Base-by-base conservation (phyloP, 495 filamentous ascomycete genomes). In the Schizothecium vesticola region DNA sequence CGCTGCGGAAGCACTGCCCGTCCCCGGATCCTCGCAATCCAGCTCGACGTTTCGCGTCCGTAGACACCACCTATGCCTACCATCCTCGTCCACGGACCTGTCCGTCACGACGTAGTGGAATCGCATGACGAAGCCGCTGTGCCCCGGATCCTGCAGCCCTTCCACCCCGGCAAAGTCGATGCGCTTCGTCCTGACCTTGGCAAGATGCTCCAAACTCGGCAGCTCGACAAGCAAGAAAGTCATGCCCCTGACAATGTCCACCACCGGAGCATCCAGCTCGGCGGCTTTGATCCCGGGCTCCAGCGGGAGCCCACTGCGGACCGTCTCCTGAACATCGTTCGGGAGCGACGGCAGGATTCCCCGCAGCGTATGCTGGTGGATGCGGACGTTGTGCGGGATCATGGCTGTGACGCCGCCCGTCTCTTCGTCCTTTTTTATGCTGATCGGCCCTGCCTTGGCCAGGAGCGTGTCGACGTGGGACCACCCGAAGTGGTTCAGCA, bases 171-270 rank as follows among this genome's bases (percentile, higher is more conserved):
- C 74, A 67, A 77, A 85, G 69, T 67, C 73, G 13, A 66, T 71
- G 69, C 21, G 69, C 67, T 62, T 65, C 36, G 63, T 65, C 33
- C 64, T 43, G 0, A 86, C 77, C 16, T 68, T 56, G 1, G 65
- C 74, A 19, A 90, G 77, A 26, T 78, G 75, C 19, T 82, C 81
- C 29, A 86, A 66, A 26, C 72, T 76, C 0, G 80, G 76, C 21
- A 92, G 76, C 62, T 81, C 74, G 6, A 88, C 78, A 3, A 90
- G 77, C 4, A 87, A 71, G 70, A 90, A 91, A 0, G 84, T 85
- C 86, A 92, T 89, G 23, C 90, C 90, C 63, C 85, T 86, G 9
- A 92, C 90, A 31, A 91, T 85, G 58, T 87, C 90, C 9, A 88
- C 83, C 16, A 85, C 73, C 0, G 86, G 85, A 6, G 78, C 83